Percentiles rank a stretch among this genome's conserved stretches.
Evolutionary conservation across 768 basidiomycete genomes (phyloP).

Genomic region (Russula compacta): DNA sequence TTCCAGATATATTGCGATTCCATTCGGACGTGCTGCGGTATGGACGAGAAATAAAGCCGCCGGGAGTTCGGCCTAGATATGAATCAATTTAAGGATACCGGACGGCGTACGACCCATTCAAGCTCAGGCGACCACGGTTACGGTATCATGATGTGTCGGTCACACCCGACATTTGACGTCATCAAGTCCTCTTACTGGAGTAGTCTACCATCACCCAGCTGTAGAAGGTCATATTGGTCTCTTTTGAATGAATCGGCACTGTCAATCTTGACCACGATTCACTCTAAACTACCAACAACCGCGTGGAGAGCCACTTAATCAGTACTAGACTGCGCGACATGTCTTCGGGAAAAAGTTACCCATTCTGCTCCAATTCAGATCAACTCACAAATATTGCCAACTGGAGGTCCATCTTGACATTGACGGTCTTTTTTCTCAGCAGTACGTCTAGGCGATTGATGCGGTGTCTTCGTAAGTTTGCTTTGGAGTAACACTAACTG

Average conservation of each 20-base stretch:
- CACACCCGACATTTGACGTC: slow-evolving; percentile 5
- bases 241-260: too few species aligned
- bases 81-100: background rate
- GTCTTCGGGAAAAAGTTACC: background rate
- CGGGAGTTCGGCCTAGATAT: background rate
- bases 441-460: background rate
- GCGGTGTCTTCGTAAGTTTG: background rate
- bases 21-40: background rate
- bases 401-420: slow-evolving; percentile 11
- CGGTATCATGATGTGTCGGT: background rate
- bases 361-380: background rate
- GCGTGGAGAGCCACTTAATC: background rate
- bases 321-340: background rate
- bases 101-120: background rate
- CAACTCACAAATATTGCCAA: background rate
- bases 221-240: background rate
- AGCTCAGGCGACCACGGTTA: too few species aligned
- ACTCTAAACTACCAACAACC: too few species aligned
- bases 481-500: background rate
- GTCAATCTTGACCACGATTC: background rate
- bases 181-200: background rate
- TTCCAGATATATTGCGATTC: slow-evolving; percentile 9
- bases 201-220: background rate
- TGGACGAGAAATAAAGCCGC: background rate
- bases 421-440: slow-evolving; percentile 11